Percentiles rank a stretch among this genome's conserved stretches.
Conservation (phyloP, 768 basidiomycete species). For the Glaciozyma martinii region DNA sequence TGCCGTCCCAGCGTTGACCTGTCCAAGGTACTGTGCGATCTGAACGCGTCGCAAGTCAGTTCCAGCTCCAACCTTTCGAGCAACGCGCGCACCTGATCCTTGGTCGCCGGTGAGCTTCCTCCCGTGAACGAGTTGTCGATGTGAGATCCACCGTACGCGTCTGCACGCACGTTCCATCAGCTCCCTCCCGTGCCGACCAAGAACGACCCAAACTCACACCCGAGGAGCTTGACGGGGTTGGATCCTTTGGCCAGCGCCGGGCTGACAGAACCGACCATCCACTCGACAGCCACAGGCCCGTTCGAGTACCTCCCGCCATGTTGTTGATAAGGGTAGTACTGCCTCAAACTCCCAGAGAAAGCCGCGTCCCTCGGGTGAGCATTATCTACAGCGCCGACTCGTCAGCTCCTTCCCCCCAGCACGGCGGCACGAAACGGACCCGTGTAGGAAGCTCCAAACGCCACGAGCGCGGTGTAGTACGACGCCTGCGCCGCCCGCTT, state of each 20-base stretch:
- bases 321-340: slow-evolving; percentile 19
- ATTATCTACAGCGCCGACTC: slow-evolving; percentile 4
- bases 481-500: neutral
- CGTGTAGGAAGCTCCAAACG: slow-evolving; percentile 24
- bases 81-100: slow-evolving; percentile 9
- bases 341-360: slow-evolving; percentile 8
- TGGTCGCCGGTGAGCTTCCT: slow-evolving; percentile 9
- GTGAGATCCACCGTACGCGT: slow-evolving; percentile 25
- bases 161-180: neutral
- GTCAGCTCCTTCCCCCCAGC: too few species aligned
- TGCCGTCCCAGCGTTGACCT: slow-evolving; percentile 8
- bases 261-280: slow-evolving; percentile 5
- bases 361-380: slow-evolving; percentile 3
- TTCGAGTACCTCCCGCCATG: slow-evolving; percentile 23
- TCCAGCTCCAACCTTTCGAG: neutral
- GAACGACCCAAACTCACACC: slow-evolving; percentile 11
- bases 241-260: neutral
- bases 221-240: neutral
- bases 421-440: neutral
- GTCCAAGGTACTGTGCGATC: slow-evolving; percentile 13
- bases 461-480: slow-evolving; percentile 23
- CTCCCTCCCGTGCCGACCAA: neutral
- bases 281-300: slow-evolving; percentile 24
- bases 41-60: neutral
- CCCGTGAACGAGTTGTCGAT: slow-evolving; percentile 5